Evolutionary conservation across 73 alveolate genomes (phyloP).

Genomic region (Paramecium sonneborni): DNA sequence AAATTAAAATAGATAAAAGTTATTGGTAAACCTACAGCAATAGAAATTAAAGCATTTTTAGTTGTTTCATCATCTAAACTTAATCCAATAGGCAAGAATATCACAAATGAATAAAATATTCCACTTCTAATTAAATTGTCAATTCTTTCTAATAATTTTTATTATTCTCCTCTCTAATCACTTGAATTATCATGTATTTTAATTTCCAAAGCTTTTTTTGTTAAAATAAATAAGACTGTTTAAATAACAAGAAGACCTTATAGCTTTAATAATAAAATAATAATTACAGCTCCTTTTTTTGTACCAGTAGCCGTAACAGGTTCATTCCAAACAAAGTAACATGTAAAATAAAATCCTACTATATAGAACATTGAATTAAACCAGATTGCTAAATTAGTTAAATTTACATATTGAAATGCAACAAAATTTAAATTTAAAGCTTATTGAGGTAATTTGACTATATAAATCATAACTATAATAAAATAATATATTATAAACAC

Average conservation of each 20-base stretch:
- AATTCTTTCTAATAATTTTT: neutral
- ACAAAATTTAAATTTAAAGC: neutral
- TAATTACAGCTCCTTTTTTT: conserved; percentile 33
- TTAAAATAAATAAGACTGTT: neutral
- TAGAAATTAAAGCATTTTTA: neutral
- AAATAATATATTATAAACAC: neutral
- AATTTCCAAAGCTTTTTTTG: neutral
- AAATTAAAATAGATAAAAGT: neutral
- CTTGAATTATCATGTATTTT: neutral
- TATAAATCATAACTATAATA: neutral
- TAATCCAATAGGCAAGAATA: neutral
- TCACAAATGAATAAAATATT: neutral
- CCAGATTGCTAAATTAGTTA: conserved; percentile 10
- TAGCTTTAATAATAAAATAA: neutral
- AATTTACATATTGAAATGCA: neutral
- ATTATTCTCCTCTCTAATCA: neutral
- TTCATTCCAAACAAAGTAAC: conserved; percentile 29
- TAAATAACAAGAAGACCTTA: neutral
- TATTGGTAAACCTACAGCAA: conserved; percentile 17
- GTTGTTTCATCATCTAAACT: neutral
- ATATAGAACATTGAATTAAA: neutral
- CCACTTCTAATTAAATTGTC: neutral
- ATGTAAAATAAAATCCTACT: neutral
- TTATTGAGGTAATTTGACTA: neutral
- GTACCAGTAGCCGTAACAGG: conserved; percentile 24